Evolutionary conservation across 768 basidiomycete genomes (phyloP).

Genomic region (Pleurotus eryngii): DNA sequence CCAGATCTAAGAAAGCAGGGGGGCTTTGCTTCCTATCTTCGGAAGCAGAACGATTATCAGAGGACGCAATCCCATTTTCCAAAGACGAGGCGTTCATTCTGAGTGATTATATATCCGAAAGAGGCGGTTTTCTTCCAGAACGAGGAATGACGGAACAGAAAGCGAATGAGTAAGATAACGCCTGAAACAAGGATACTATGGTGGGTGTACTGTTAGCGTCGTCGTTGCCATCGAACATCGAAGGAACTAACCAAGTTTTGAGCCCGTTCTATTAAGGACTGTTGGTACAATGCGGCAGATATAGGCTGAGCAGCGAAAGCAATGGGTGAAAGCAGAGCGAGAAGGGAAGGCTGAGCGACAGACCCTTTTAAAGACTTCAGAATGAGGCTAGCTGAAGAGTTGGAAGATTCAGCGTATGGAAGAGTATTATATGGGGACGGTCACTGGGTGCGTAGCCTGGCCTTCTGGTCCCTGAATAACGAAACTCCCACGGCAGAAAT

Average conservation of each 20-base stretch:
- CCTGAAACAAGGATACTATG: constrained; percentile 59
- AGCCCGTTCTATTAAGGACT: constrained; percentile 72
- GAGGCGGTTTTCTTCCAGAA: constrained; percentile 49
- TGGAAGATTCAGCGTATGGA: constrained; percentile 27
- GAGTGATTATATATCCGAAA: constrained; percentile 34
- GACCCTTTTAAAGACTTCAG: constrained; percentile 52
- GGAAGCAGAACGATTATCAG: constrained; percentile 64
- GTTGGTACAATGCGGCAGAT: constrained; percentile 75
- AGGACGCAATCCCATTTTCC: constrained; percentile 68
- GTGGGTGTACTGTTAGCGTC: constrained; percentile 15
- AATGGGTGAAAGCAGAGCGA: constrained; percentile 15
- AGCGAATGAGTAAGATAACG: constrained; percentile 48
- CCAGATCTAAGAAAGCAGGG: constrained; percentile 90
- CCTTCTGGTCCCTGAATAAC: constrained; percentile 7
- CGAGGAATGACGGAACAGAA: constrained; percentile 55
- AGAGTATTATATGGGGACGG: constrained; percentile 43
- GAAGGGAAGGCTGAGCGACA: constrained; percentile 17
- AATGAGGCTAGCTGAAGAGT: constrained; percentile 25
- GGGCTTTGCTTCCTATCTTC: constrained; percentile 84
- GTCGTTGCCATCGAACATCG: constrained; percentile 21
- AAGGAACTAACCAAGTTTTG: constrained; percentile 49
- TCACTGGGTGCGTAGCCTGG: constrained; percentile 28
- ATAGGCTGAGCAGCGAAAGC: constrained; percentile 32
- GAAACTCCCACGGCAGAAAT: not conserved
- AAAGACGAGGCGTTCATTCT: constrained; percentile 61